phyloP scores from a whole-genome alignment of 805 yeast species.

The Yarrowia keelungensis region DNA sequence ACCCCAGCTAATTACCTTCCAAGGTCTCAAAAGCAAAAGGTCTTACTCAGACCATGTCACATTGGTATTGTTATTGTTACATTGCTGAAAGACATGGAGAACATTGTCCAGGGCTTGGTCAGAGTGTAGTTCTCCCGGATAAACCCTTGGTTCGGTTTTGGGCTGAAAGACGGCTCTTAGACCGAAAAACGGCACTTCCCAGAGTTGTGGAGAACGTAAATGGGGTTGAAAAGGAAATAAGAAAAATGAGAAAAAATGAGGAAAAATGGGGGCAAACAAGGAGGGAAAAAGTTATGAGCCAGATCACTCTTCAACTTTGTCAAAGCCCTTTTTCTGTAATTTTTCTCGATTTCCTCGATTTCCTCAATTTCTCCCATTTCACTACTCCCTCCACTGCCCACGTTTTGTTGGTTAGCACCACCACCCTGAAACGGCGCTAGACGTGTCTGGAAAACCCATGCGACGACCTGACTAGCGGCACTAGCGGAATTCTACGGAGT shows the following conservation, averaged over 20 bases:
- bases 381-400: not conserved
- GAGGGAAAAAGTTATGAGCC: too few relatives aligned
- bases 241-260: too few relatives aligned
- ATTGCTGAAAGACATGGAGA: not conserved
- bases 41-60: not conserved
- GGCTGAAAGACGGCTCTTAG: too few relatives aligned
- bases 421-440: conserved; percentile 5
- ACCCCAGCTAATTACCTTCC: too few relatives aligned
- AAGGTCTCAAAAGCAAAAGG: not conserved
- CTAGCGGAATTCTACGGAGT: conserved; percentile 1
- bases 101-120: not conserved
- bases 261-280: not conserved
- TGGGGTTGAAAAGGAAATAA: too few relatives aligned
- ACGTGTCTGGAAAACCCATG: conserved; percentile 14
- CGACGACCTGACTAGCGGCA: not conserved
- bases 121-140: not conserved
- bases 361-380: too few relatives aligned
- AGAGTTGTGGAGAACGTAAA: too few relatives aligned
- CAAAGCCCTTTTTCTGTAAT: too few relatives aligned
- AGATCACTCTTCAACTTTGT: too few relatives aligned
- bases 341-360: too few relatives aligned
- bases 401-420: not conserved
- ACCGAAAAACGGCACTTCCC: too few relatives aligned
- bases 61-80: conserved; percentile 3
- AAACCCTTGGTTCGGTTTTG: not conserved